These are phyloP conservation scores for Plantago lanceolata DNA, from an alignment of 305 asterid species.

Conservation along the genomic window DNA sequence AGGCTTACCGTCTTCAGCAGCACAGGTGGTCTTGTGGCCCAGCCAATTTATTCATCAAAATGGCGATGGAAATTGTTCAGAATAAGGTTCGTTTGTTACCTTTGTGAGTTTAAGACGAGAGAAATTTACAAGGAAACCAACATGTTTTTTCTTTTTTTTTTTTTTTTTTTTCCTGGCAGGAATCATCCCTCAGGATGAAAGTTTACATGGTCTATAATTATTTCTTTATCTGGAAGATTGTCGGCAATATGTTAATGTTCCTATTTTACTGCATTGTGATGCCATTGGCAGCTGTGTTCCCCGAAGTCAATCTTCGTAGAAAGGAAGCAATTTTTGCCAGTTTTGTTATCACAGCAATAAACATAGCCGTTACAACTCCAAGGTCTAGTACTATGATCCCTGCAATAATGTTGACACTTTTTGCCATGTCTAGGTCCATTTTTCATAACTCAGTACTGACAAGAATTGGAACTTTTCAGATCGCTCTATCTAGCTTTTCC, in stretches of 20 bases:
- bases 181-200: slow-evolving; percentile 4
- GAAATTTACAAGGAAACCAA: background rate
- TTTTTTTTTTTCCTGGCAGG: too few relatives aligned
- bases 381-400: slow-evolving; percentile 1
- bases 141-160: too few relatives aligned
- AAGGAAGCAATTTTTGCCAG: background rate
- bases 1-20: slow-evolving; percentile 62
- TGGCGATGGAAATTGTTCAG: slow-evolving; percentile 46
- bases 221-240: slow-evolving; percentile 1
- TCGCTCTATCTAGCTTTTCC: background rate
- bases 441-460: too few relatives aligned
- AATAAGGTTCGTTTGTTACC: slow-evolving; percentile 38
- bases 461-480: background rate
- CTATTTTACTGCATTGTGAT: background rate
- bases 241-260: background rate
- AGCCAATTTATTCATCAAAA: slow-evolving; percentile 60
- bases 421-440: too few relatives aligned
- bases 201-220: slow-evolving; percentile 4
- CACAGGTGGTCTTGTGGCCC: slow-evolving; percentile 73
- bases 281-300: background rate
- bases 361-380: slow-evolving; percentile 7
- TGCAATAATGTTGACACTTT: too few relatives aligned
- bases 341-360: background rate
- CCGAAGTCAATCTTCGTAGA: background rate
- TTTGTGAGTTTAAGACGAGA: background rate